Base-by-base conservation (phyloP, 768 basidiomycete genomes). In the Lepiota subincarnata region DNA sequence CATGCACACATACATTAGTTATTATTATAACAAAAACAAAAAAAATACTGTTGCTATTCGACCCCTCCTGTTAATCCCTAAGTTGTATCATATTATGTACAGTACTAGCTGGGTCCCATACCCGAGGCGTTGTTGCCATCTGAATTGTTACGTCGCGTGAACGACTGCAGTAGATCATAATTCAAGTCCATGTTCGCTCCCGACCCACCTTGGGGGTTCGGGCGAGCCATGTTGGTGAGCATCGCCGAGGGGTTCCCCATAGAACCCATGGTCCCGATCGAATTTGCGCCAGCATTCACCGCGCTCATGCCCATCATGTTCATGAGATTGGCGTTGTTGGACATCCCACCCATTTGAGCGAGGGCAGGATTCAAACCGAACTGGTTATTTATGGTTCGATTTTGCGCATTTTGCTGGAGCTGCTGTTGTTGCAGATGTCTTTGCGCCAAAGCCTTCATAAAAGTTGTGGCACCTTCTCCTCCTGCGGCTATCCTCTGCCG, bases 91-190 rank as follows among this genome's bases (percentile, higher is more conserved):
- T 31, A 31, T 31, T 7, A 8, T 31, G 7, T 11, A 24, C 24
- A 24, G 24, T 24, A 28, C 38, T 41, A 47, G 13, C 39, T 37
- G 10, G 44, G 26, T 16, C 53, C 53, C 53, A 54, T 48, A 11
- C 53, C 53, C 8, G 53, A 37, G 26, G 38, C 14, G n/a, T 46
- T 53, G 22, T 54, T 47, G 4, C 63, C 62, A 53, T 64, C 62
- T 37, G 60, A 38, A 20, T 54, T 59, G 55, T 67, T 75, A 40
- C 75, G 62, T 45, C 71, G 70, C 63, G 73, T 68, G 55, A 78
- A 74, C 14, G 73, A 71, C 56, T 76, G 73, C 61, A 78, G 61
- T 60, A 75, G 70, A 58, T 75, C 72, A 44, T 66, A 68, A 47
- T 68, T 74, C 34, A 75, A 61, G 49, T 64, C 64, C 37, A 54